Percentiles rank a stretch among this genome's conserved stretches.
These are phyloP conservation scores for Paxillus rubicundulus DNA, from an alignment of 768 basidiomycete species.

Conservation along the genomic window DNA sequence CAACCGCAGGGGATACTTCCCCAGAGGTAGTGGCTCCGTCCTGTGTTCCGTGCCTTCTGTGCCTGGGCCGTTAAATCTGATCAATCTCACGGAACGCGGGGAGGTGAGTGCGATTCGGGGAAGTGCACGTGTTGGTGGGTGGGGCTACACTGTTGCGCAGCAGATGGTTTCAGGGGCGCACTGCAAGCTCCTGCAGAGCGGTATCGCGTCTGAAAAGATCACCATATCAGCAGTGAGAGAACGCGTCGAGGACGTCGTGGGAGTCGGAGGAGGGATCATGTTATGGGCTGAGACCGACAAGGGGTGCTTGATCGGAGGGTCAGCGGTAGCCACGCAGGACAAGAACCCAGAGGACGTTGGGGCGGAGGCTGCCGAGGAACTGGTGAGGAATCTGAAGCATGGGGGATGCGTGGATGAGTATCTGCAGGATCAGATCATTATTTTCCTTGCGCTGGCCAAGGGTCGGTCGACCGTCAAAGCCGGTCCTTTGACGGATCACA, in stretches of 20 bases:
- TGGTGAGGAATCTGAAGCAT: conserved; percentile 55
- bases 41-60: conserved; percentile 37
- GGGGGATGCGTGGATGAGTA: conserved; percentile 73
- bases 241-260: conserved; percentile 43
- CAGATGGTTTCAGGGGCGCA: conserved; percentile 57
- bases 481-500: conserved; percentile 65
- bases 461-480: conserved; percentile 57
- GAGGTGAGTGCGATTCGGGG: conserved; percentile 50
- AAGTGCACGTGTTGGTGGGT: conserved; percentile 61
- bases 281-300: conserved; percentile 72
- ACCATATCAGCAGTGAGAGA: conserved; percentile 47
- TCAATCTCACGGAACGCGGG: conserved; percentile 58
- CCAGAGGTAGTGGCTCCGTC: conserved; percentile 70
- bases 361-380: conserved; percentile 55
- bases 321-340: conserved; percentile 58
- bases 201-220: conserved; percentile 20
- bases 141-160: conserved; percentile 54
- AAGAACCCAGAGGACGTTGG: conserved; percentile 49
- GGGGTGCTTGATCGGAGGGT: conserved; percentile 68
- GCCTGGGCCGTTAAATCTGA: conserved; percentile 38
- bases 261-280: conserved; percentile 68
- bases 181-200: conserved; percentile 39
- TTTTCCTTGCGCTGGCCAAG: conserved; percentile 71
- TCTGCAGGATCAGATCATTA: conserved; percentile 74
- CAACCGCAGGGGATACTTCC: conserved; percentile 64